Base-by-base conservation (phyloP, 805 yeast genomes). In the Teunomyces stri region DNA sequence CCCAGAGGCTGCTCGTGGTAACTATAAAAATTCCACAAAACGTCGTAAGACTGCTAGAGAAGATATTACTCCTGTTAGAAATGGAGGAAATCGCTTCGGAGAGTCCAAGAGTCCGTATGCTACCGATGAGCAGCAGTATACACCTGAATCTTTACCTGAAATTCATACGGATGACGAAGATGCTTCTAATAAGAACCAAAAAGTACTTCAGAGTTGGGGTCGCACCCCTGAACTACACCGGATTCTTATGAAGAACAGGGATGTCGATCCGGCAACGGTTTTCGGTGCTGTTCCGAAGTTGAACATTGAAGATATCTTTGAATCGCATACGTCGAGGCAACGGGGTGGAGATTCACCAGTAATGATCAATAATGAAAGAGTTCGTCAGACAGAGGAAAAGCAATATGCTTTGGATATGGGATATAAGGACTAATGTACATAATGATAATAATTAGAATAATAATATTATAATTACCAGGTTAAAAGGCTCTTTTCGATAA, bases 231-330 rank as follows among this genome's bases (percentile, higher is more conserved):
- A 69, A 44, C 51, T 72, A 9, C 59, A 64, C 11, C 51, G 52
- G 41, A 51, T 60, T 10, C 54, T 69, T 28, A 50, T 56, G 42
- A 61, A 62, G 40, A 65, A 63, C 46, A 58, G 56, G 35, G 58
- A 62, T 50, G 67, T 84, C 50, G 84, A 89, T 57, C 91, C 94
- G 0, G 81, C 75, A 51, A 61, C 73, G 15, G 78, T 89, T 1
- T 88, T 89, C 67, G 96, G 96, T 0, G 84, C 87, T 5, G 78
- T 86, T 28, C 85, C 87, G 0, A 82, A 82, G 2, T 67, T 87
- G 48, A 78, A 82, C 44, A 81, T 85, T 68, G 88, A 82, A 45
- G 89, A 83, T 51, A 80, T 87, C 3, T 88, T 87, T 59, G 76
- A 73, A 33, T 59, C 81, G 3, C 69, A 75, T 44, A 62, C 76